Base-by-base conservation (phyloP, 148 eudicot species). In the Camellia japonica region DNA sequence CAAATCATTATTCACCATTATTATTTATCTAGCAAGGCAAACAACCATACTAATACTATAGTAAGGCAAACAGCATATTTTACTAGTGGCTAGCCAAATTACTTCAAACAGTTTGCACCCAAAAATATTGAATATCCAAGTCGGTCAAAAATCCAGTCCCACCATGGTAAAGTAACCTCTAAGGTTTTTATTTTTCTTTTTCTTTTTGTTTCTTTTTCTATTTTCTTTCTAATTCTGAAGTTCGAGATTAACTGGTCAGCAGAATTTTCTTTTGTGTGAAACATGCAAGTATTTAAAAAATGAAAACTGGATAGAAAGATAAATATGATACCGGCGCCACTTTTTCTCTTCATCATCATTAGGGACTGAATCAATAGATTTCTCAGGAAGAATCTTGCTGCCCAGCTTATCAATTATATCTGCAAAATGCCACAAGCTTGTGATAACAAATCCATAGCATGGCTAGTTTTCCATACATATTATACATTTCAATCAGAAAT, bases 261-360 rank as follows among this genome's bases (percentile, higher is more conserved):
- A 54, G 62, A 30, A 54, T 74, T 13, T 23, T 73, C 62, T 68
- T 73, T 19, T 19, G 18, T 20, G 42, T 4, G 43, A 49, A 72
- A 72, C 52, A 71, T 19, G 56, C 75, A 72, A 51, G 60, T 3
- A 72, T 30, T 20, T 38, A 16, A n/a, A 11, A 38, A 58, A 18
- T 18, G 58, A 12, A 46, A 4, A 62, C 46, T 62, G 30, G 38
- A 5, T 62, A 13, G 23, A 46, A 62, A 23, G 77, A 52, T n/a
- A 38, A 76, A 72, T 43, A 65, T 43, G 64, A 79, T 88, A 92
- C 96, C 87, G 79, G 30, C 90, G 92, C 96, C 96, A 92, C 80
- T 87, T 80, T 74, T 82, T 90, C 84, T 92, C 95, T 82, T 90
- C 93, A 77, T 92, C 90, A n/a, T 82, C 83, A 83, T 62, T 75